These are phyloP conservation scores for Candida sp. DNA, from an alignment of 1,139 yeast genomes.

Conservation along the genomic window DNA sequence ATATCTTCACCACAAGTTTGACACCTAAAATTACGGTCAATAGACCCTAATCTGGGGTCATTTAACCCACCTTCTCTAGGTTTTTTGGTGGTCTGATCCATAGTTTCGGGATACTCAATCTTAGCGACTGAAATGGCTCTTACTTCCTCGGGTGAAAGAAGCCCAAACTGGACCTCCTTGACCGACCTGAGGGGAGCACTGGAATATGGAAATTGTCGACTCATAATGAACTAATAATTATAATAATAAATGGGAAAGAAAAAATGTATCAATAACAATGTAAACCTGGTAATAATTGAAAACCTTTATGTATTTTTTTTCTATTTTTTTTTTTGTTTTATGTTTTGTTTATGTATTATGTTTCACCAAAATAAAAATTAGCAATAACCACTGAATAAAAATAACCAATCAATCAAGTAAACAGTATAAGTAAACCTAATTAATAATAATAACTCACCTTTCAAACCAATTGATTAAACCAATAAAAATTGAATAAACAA, in stretches of 20 bases:
- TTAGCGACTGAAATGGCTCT: conserved; percentile 97
- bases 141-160: conserved; percentile 96
- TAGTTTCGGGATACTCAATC: conserved; percentile 96
- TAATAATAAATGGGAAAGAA: not conserved
- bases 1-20: conserved; percentile 99
- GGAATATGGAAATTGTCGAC: conserved; percentile 81
- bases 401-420: not conserved
- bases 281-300: not conserved
- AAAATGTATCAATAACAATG: not conserved
- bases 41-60: conserved; percentile 96
- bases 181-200: conserved; percentile 97
- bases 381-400: not conserved
- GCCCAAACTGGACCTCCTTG: conserved; percentile 98
- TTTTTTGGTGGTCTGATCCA: conserved; percentile 94
- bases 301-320: no score
- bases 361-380: no score
- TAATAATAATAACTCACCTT: no score
- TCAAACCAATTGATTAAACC: not conserved
- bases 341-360: no score
- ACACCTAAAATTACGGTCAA: conserved; percentile 95
- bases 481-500: not conserved
- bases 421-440: no score
- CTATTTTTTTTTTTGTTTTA: no score
- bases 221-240: conserved; percentile 19
- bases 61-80: conserved; percentile 97